These are phyloP conservation scores for Mallotus nudiflorus DNA, from an alignment of 345 rosid genomes.

Conservation along the genomic window DNA sequence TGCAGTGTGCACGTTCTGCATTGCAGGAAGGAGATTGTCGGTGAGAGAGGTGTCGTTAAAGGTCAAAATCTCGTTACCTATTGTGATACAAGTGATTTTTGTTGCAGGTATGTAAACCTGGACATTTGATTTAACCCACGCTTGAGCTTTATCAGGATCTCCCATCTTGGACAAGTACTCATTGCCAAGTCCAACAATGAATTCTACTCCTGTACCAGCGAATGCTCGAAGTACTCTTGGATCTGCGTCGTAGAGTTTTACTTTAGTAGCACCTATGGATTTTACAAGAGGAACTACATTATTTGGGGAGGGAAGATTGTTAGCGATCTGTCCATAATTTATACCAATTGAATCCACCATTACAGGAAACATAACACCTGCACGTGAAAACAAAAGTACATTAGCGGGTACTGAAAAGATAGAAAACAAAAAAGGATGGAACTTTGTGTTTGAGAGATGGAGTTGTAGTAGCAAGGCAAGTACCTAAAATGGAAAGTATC, in stretches of 20 bases:
- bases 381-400: not conserved
- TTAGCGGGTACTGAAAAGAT: not conserved
- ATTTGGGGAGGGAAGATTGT: conserved; percentile 75
- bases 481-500: conserved; percentile 45
- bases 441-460: not conserved
- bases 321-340: conserved; percentile 90
- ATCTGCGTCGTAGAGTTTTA: conserved; percentile 91
- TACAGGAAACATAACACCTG: conserved; percentile 15
- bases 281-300: conserved; percentile 72
- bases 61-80: conserved; percentile 89
- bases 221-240: conserved; percentile 74
- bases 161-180: conserved; percentile 57
- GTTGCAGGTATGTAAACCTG: conserved; percentile 71
- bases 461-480: too few relatives aligned
- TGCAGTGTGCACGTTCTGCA: conserved; percentile 75
- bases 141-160: conserved; percentile 58
- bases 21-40: conserved; percentile 66
- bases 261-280: conserved; percentile 79
- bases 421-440: not conserved
- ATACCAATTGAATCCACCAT: conserved; percentile 63
- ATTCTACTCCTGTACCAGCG: conserved; percentile 66
- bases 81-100: conserved; percentile 71
- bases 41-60: conserved; percentile 68
- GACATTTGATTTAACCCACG: conserved; percentile 75
- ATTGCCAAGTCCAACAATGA: conserved; percentile 79